Evolutionary conservation across 345 rosid genomes (phyloP), one percentile per base, ranked within the genome.

Genomic region (Mallotus nudiflorus): DNA sequence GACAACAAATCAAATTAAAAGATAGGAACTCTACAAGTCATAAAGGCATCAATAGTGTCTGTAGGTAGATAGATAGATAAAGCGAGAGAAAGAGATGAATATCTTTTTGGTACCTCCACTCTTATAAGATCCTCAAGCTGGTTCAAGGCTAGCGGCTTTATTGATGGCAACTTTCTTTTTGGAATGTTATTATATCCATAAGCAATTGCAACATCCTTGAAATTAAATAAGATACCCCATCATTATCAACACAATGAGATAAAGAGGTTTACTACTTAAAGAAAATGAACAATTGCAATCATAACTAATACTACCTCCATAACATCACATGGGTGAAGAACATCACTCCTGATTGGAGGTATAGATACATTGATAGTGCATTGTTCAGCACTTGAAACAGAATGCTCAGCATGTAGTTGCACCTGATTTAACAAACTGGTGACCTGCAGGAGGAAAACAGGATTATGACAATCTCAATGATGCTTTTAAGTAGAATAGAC

Each of bases 181-280:
- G 89, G 91, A 75, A 95, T 89, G 65, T 88, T 88, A 75, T 92
- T 90, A 77, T 81, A 95, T 24, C 97, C 97, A 83, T 87, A 90
- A 62, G 97, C 97, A 82, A 91, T 91, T 58, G 97, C 99, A 72
- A 95, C 96, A 79, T 95, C 97, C 99, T 95, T 72, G 31, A 25
- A 79, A n/a, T n/a, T n/a, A n/a, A 35, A 59, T 35, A 74, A 44
- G 58, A 73, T 5, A 7, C 45, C 35, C 35, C 40, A 15, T 66
- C 55, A 75, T 61, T 66, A 55, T 28, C 66, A 62, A 54, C 28
- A 27, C 6, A 14, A n/a, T n/a, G n/a, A 20, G 16, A 57, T 10
- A 63, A 24, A 68, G 52, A 33, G 48, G 27, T 22, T 37, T 16
- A 44, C 18, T 52, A 39, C 29, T 40, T 42, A 31, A 42, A 55